Base-by-base conservation (phyloP, 164 flowering plant genomes). In the Cinnamomum chago region DNA sequence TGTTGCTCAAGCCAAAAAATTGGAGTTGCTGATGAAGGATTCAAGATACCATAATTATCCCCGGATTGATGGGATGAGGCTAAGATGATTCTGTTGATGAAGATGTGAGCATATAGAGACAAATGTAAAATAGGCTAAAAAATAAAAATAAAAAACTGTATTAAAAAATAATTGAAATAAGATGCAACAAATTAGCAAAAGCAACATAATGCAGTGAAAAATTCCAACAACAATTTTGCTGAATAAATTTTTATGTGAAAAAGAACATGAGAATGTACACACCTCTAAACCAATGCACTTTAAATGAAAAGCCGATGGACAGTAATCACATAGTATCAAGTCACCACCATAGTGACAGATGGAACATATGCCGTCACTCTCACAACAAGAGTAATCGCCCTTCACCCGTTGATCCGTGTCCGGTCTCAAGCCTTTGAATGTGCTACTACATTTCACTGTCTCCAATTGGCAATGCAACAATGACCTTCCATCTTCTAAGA, bases 231-330 rank as follows among this genome's bases (percentile, higher is more conserved):
- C 20, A 22, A 60, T 60, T 22, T 60, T 60, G 24, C 24, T 17
- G 23, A 60, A 64, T 23, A 23, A 64, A 64, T 28, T 64, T 11
- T 66, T 33, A 14, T 71, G 11, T n/a, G 13, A 30, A 28, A 71
- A 18, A 33, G 51, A 14, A 62, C 51, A 71, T 17, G 25, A 40
- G 25, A 40, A 40, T 35, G 70, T 11, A 50, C 65, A 13, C 73
- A 93, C 99, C 97, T 88, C 72, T 77, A 94, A 70, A 76, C 87
- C 87, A 47, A 96, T 82, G 78, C 99, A 95, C 70, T 62, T 68
- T 67, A 81, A 78, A 76, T 95, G 98, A 72, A 87, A 95, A n/a
- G 97, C 77, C 10, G 99, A 86, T 35, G 98, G 99, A 58, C 99
- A 95, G 25, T 71, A 81, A 80, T 95, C 97, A 78, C 99, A 95